These are phyloP conservation scores for Bryoglossum gracile DNA, from an alignment of 495 filamentous ascomycete genomes.

Conservation along the genomic window DNA sequence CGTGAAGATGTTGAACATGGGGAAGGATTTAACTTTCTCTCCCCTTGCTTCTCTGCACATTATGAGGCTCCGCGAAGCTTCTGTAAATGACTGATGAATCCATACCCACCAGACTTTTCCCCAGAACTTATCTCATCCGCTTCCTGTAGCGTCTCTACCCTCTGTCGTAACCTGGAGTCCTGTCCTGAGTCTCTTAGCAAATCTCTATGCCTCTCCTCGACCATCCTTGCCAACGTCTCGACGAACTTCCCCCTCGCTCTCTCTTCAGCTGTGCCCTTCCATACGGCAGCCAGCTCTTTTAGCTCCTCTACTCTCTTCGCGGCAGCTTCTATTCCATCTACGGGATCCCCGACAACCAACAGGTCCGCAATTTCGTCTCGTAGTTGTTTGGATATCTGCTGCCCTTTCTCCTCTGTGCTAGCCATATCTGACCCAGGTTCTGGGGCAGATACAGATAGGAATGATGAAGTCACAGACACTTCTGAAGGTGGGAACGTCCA, in stretches of 20 bases:
- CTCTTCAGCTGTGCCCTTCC: slow-evolving; percentile 91
- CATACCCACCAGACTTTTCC: slow-evolving; percentile 50
- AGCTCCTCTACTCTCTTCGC: slow-evolving; percentile 63
- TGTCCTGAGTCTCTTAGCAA: slow-evolving; percentile 44
- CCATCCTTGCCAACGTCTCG: slow-evolving; percentile 61
- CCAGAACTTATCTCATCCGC: slow-evolving; percentile 24
- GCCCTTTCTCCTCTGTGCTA: slow-evolving; percentile 70
- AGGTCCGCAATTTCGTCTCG: slow-evolving; percentile 64
- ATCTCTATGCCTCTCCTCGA: slow-evolving; percentile 51
- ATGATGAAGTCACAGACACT: slow-evolving; percentile 61
- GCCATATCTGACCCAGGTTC: slow-evolving; percentile 55
- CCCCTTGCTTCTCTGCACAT: not conserved
- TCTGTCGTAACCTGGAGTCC: slow-evolving; percentile 23
- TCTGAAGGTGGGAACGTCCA: slow-evolving; percentile 83
- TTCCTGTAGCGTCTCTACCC: slow-evolving; percentile 22
- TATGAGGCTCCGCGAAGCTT: slow-evolving; percentile 53
- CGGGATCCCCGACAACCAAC: slow-evolving; percentile 46
- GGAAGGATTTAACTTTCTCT: not conserved
- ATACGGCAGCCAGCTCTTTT: slow-evolving; percentile 64
- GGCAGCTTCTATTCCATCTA: slow-evolving; percentile 61
- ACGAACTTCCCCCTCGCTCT: slow-evolving; percentile 76
- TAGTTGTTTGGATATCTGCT: slow-evolving; percentile 60
- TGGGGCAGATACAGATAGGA: slow-evolving; percentile 75
- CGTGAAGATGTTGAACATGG: not conserved
- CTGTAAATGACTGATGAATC: slow-evolving; percentile 73